Conservation (phyloP, 805 yeast genomes). For the Kodamaea leandrae region DNA sequence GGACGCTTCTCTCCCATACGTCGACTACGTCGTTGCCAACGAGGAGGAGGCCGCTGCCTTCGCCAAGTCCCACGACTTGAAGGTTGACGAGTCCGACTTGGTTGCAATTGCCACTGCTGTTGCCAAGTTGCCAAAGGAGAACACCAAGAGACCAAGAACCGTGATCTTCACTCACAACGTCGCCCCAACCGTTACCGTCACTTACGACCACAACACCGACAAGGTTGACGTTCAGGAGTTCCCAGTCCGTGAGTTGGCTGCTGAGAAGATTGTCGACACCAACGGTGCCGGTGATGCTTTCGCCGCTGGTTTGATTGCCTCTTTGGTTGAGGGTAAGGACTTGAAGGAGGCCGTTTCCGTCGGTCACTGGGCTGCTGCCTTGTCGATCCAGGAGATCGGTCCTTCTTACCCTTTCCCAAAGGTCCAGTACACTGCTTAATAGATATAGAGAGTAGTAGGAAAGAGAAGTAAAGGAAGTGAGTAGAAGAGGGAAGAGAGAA, state of each 20-base stretch:
- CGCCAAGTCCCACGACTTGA: constrained; percentile 78
- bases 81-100: constrained; percentile 51
- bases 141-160: constrained; percentile 67
- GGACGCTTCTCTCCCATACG: constrained; percentile 76
- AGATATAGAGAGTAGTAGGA: too few species aligned
- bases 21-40: constrained; percentile 90
- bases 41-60: constrained; percentile 96
- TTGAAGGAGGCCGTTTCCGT: constrained; percentile 63
- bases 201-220: constrained; percentile 49
- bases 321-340: constrained; percentile 70
- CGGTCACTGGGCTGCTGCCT: constrained; percentile 96
- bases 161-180: constrained; percentile 95
- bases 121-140: constrained; percentile 75
- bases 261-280: constrained; percentile 76
- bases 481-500: too few species aligned
- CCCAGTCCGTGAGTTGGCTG: constrained; percentile 71
- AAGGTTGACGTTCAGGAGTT: constrained; percentile 48
- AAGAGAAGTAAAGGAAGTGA: too few species aligned
- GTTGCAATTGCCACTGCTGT: constrained; percentile 76
- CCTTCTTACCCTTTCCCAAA: constrained; percentile 89
- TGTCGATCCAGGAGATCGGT: constrained; percentile 90
- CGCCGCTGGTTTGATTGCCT: constrained; percentile 94
- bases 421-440: constrained; percentile 15
- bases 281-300: constrained; percentile 99
- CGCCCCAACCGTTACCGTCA: constrained; percentile 81